Evolutionary conservation across 176 grass and related monocot species (phyloP).

Genomic region (Tuctoria greenei): DNA sequence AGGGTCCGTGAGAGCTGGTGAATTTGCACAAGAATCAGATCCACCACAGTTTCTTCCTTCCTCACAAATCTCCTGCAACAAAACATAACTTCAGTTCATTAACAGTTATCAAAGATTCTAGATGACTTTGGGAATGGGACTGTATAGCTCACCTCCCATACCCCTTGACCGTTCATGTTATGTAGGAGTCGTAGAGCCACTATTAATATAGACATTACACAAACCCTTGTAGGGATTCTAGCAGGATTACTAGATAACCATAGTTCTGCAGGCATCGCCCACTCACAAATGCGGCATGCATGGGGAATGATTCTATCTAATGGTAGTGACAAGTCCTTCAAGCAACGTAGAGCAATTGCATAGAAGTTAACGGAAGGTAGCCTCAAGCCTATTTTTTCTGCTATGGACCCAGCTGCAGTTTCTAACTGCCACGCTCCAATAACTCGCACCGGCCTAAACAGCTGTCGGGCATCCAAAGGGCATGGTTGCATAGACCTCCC

Average conservation of each 20-base stretch:
- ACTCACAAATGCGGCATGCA: conserved; percentile 71
- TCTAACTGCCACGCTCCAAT: conserved; percentile 83
- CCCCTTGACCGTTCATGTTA: conserved; percentile 71
- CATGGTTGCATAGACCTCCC: conserved; percentile 43
- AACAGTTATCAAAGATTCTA: no score
- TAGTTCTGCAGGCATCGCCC: conserved; percentile 69
- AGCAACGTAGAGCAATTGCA: conserved; percentile 61
- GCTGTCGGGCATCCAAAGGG: conserved; percentile 55
- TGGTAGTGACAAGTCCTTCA: conserved; percentile 60
- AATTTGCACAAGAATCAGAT: no score
- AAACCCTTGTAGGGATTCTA: conserved; percentile 73
- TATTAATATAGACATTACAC: conserved; percentile 77
- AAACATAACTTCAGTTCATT: no score
- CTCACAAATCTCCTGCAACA: no score
- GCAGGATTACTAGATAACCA: conserved; percentile 66
- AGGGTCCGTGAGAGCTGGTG: no score
- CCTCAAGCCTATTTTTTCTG: conserved; percentile 50
- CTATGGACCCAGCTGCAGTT: conserved; percentile 57
- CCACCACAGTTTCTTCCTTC: no score
- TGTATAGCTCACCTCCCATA: conserved; percentile 67
- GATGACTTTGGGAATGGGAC: not conserved
- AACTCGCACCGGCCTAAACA: conserved; percentile 67
- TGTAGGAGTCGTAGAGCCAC: conserved; percentile 66
- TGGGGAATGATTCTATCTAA: conserved; percentile 56
- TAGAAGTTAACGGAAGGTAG: conserved; percentile 90